Conservation (phyloP, 805 yeast species). For the Saccharomycopsis schoenii region DNA sequence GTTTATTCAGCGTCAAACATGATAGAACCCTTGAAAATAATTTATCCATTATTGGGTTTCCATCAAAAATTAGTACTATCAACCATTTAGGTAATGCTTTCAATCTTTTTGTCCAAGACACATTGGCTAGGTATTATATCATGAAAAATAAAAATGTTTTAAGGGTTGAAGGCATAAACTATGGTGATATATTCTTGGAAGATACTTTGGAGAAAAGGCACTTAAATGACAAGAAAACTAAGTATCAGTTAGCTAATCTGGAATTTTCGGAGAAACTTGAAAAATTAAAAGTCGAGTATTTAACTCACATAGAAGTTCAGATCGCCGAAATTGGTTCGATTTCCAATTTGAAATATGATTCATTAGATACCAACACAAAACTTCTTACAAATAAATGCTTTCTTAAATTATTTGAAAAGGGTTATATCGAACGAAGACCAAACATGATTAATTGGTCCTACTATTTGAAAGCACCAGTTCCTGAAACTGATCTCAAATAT, state of each 20-base stretch:
- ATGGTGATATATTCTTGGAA: constrained; percentile 97
- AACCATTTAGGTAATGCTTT: constrained; percentile 96
- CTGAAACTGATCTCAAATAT: constrained; percentile 93
- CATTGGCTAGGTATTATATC: constrained; percentile 85
- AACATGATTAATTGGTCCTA: constrained; percentile 96
- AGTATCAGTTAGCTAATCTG: not conserved
- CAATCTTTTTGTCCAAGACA: constrained; percentile 90
- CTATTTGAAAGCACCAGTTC: constrained; percentile 84
- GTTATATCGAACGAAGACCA: constrained; percentile 85
- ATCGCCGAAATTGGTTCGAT: constrained; percentile 86
- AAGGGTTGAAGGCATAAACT: constrained; percentile 93
- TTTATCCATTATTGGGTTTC: constrained; percentile 91
- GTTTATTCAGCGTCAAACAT: constrained; percentile 79
- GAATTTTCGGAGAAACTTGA: constrained; percentile 70
- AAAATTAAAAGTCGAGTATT: constrained; percentile 96
- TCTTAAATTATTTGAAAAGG: constrained; percentile 84
- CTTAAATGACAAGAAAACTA: constrained; percentile 54
- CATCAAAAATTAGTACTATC: constrained; percentile 98
- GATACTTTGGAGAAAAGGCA: constrained; percentile 97
- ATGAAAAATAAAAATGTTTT: constrained; percentile 92
- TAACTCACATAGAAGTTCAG: constrained; percentile 71
- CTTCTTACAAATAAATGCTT: constrained; percentile 29
- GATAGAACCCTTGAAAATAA: constrained; percentile 76
- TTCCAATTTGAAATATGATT: constrained; percentile 63
- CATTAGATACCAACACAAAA: constrained; percentile 23